Evolutionary conservation across 495 filamentous ascomycete genomes (phyloP).

Genomic region (Hyaloscypha finlandica): DNA sequence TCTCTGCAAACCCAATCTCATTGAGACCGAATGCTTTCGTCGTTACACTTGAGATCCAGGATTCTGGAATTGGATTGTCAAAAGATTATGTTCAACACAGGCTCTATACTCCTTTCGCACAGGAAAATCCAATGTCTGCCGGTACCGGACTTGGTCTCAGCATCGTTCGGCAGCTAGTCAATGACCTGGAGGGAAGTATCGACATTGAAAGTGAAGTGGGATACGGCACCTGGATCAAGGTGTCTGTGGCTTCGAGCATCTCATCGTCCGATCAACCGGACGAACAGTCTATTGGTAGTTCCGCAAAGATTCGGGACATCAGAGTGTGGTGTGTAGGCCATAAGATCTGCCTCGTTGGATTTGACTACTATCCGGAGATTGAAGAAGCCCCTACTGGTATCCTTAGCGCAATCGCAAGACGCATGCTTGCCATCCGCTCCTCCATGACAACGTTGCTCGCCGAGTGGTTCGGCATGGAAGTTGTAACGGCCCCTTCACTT

Average conservation of each 20-base stretch:
- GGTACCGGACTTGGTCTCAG: conserved; percentile 68
- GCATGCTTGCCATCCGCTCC: not conserved
- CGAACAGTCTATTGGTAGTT: too few species aligned
- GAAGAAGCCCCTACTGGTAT: conserved; percentile 11
- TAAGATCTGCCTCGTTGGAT: conserved; percentile 10
- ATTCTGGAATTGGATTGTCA: conserved; percentile 55
- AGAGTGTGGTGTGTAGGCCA: not conserved
- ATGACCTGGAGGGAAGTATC: conserved; percentile 57
- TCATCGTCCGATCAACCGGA: too few species aligned
- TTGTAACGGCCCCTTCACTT: conserved; percentile 3
- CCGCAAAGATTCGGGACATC: too few species aligned
- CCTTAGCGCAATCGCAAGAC: not conserved
- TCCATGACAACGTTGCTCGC: not conserved
- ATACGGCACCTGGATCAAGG: conserved; percentile 7
- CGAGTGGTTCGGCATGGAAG: not conserved
- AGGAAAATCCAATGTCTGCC: conserved; percentile 64
- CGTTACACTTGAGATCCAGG: conserved; percentile 18
- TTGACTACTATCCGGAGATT: conserved; percentile 11
- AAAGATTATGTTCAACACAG: conserved; percentile 54
- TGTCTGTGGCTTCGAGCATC: conserved; percentile 55
- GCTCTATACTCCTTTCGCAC: conserved; percentile 57
- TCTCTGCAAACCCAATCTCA: not conserved
- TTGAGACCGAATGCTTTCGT: not conserved
- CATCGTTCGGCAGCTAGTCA: conserved; percentile 64
- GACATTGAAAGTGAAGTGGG: conserved; percentile 41